Base-by-base conservation (phyloP, 169 alveolate species). In the Cryptosporidium xiaoi region DNA sequence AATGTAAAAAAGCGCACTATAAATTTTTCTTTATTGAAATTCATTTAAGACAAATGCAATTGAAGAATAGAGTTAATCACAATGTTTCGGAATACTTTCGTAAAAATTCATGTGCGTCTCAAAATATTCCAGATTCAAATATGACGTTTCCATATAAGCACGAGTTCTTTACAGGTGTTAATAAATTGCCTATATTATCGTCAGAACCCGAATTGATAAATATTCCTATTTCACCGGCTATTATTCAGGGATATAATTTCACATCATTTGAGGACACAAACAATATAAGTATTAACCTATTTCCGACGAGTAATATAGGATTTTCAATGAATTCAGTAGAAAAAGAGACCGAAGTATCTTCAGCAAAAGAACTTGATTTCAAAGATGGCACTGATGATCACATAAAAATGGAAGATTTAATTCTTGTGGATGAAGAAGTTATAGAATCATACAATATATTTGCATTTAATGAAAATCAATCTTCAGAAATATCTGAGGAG, bases 71-170 rank as follows among this genome's bases (percentile, higher is more conserved):
- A 48, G 4, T 77, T n/a, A 77, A 77, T 46, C 69, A 44, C 18
- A 24, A 77, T 60, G 87, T 44, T 27, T 34, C 60, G 15, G 87
- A 77, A 0, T 77, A 77, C 40, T 77, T 77, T 24, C 69, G 87
- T 18, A 58, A 29, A 29, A 33, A 33, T 33, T 24, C 56, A 13
- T 71, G 58, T n/a, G 64, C 64, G 16, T 77, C 87, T 24, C 36
- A 68, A 60, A 77, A 77, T 48, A 0, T 77, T 13, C 36, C 71
- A 0, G 87, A 77, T 66, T 60, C 87, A 10, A 77, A 77, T 33
- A 27, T 77, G 64, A 16, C 87, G 1, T 77, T 77, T 44, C 87
- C 87, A 27, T 77, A 77, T 31, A 77, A 77, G n/a, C 87, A 77
- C 29, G 71, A 77, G 64, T 60, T 77, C 18, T 77, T 77, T 29